phyloP scores from a whole-genome alignment of 345 rosid genomes.

The Sonneratia caseolaris region DNA sequence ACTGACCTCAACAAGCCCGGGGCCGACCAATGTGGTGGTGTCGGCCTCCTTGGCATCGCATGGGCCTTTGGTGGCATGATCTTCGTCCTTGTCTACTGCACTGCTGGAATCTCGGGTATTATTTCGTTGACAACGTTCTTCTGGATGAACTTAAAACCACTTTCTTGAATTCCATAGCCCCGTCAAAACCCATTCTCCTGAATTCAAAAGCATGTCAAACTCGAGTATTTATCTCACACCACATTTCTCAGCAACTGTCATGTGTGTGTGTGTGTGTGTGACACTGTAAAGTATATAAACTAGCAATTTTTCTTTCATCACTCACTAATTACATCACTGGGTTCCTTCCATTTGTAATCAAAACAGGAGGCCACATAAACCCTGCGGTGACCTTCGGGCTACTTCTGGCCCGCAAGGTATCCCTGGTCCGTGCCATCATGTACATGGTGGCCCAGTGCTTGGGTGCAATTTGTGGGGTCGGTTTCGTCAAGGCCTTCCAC shows the following conservation, averaged over 20 bases:
- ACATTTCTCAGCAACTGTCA: too few species aligned
- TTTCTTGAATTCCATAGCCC: too few species aligned
- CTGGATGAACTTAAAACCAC: too few species aligned
- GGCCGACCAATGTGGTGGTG: constrained; percentile 12
- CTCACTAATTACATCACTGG: too few species aligned
- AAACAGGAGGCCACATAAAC: constrained; percentile 18
- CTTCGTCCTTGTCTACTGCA: constrained; percentile 20
- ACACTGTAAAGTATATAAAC: too few species aligned
- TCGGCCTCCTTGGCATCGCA: constrained; percentile 14
- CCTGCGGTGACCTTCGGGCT: constrained; percentile 19
- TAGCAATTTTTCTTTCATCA: too few species aligned
- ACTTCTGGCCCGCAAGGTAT: constrained; percentile 15
- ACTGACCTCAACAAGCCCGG: not conserved
- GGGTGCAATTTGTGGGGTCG: constrained; percentile 19
- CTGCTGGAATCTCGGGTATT: constrained; percentile 16
- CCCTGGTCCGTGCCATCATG: constrained; percentile 16
- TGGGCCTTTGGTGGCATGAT: constrained; percentile 20
- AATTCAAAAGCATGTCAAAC: too few species aligned
- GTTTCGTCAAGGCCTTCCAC: constrained; percentile 17
- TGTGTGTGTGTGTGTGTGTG: too few species aligned
- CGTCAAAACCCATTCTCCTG: too few species aligned
- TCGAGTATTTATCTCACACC: too few species aligned
- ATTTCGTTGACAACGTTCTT: not conserved
- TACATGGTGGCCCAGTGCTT: constrained; percentile 20
- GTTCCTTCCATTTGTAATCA: too few species aligned